Conservation (phyloP, 345 rosid species). For the Aquilaria yunnanensis region DNA sequence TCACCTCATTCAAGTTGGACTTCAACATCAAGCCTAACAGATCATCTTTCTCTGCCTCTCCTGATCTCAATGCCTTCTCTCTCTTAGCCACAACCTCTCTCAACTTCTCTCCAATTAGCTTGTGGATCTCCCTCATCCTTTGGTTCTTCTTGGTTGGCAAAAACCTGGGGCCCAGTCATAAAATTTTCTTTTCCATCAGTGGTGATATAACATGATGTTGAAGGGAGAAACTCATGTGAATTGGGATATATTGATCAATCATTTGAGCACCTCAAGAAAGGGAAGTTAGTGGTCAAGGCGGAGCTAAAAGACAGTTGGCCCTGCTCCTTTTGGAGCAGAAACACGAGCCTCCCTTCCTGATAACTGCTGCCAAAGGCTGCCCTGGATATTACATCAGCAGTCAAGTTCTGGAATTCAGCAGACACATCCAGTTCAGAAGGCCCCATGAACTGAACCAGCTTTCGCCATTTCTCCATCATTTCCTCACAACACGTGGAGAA, state of each 20-base stretch:
- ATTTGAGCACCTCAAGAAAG: slow-evolving; percentile 6
- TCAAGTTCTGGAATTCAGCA: slow-evolving; percentile 19
- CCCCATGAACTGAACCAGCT: slow-evolving; percentile 4
- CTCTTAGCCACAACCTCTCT: slow-evolving; percentile 11
- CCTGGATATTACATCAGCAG: slow-evolving; percentile 24
- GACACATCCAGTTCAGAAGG: slow-evolving; percentile 21
- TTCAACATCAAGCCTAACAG: slow-evolving; percentile 15
- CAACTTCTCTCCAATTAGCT: slow-evolving; percentile 8
- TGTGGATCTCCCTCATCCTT: slow-evolving; percentile 17
- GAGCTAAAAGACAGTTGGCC: slow-evolving; percentile 8
- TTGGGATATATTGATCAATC: too few species aligned
- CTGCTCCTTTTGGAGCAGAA: slow-evolving; percentile 19
- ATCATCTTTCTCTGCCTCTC: slow-evolving; percentile 9
- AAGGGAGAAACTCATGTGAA: not conserved
- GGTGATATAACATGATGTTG: not conserved
- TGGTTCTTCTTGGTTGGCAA: slow-evolving; percentile 17
- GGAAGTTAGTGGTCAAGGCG: slow-evolving; percentile 6
- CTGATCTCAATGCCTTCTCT: slow-evolving; percentile 13
- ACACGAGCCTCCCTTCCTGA: slow-evolving; percentile 18
- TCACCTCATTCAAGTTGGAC: not conserved
- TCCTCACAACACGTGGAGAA: slow-evolving; percentile 17
- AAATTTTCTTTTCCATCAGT: not conserved
- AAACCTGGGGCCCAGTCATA: slow-evolving; percentile 4
- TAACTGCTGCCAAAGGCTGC: slow-evolving; percentile 25
- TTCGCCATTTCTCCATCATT: slow-evolving; percentile 23